Evolutionary conservation across 2,329 filamentous ascomycete species (phyloP).

Genomic region (Diplodia mutila): DNA sequence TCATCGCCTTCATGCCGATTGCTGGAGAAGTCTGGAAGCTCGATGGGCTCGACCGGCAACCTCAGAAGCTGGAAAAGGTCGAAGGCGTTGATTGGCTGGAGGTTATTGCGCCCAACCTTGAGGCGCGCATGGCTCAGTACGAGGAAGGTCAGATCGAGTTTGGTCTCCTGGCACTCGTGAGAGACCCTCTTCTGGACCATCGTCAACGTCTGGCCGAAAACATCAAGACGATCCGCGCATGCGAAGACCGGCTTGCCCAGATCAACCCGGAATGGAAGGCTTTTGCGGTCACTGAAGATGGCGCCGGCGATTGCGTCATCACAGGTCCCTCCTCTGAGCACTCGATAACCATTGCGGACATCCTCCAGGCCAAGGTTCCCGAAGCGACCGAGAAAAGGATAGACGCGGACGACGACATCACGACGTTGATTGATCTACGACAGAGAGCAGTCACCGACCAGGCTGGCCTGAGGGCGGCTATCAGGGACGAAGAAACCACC

Average conservation of each 20-base stretch:
- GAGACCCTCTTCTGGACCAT: slow-evolving; percentile 62
- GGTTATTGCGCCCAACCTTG: slow-evolving; percentile 66
- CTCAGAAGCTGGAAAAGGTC: slow-evolving; percentile 46
- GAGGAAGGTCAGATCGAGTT: slow-evolving; percentile 71
- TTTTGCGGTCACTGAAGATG: slow-evolving; percentile 33
- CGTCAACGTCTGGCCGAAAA: slow-evolving; percentile 49
- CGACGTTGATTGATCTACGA: slow-evolving; percentile 34
- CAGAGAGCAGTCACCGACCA: slow-evolving; percentile 42
- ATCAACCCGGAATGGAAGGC: slow-evolving; percentile 50
- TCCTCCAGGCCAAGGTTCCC: slow-evolving; percentile 30
- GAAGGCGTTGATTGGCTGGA: slow-evolving; percentile 66
- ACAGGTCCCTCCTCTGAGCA: slow-evolving; percentile 28
- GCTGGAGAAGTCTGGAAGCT: slow-evolving; percentile 82
- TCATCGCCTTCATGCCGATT: slow-evolving; percentile 83
- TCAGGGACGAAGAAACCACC: slow-evolving; percentile 53
- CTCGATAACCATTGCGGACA: slow-evolving; percentile 33
- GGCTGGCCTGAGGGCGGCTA: slow-evolving; percentile 49
- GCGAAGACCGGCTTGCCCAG: slow-evolving; percentile 47
- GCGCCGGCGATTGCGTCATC: slow-evolving; percentile 30
- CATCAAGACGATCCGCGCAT: slow-evolving; percentile 47
- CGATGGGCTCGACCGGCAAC: slow-evolving; percentile 78
- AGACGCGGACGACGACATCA: slow-evolving; percentile 29
- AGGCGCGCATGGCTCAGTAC: slow-evolving; percentile 62
- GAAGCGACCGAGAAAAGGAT: slow-evolving; percentile 30
- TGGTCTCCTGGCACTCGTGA: slow-evolving; percentile 74